Percentiles rank a stretch among this genome's conserved stretches.
These are phyloP conservation scores for Centaurea solstitialis DNA, from an alignment of 129 eudicot genomes.

Conservation along the genomic window DNA sequence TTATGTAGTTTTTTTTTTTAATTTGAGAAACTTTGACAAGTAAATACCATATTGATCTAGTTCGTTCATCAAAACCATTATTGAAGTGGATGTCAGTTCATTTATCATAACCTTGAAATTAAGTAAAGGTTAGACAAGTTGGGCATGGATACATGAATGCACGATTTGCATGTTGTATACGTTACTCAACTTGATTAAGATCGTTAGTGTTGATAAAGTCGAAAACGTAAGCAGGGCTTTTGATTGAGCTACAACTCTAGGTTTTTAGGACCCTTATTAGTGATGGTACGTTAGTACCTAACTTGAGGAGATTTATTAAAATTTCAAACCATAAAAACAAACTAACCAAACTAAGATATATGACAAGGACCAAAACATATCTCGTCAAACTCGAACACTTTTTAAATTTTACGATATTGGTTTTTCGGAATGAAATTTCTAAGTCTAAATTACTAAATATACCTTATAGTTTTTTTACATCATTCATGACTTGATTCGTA, in stretches of 20 bases:
- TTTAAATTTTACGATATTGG: not conserved
- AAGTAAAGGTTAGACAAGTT: not conserved
- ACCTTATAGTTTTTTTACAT: not conserved
- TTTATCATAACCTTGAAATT: not conserved
- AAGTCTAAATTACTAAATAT: not conserved
- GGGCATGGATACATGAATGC: not conserved
- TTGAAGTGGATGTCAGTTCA: not conserved
- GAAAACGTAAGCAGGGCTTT: not conserved
- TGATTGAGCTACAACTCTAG: not conserved
- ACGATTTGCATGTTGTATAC: not conserved
- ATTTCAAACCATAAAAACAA: not conserved
- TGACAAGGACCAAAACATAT: not conserved
- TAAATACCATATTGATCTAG: not conserved
- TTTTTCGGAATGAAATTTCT: not conserved
- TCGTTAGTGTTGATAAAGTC: not conserved
- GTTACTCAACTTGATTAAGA: not conserved
- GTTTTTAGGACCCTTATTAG: not conserved
- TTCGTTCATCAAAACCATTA: not conserved
- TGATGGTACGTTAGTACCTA: not conserved
- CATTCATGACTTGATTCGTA: not conserved
- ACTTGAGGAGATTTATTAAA: not conserved
- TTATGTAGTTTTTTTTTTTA: not conserved
- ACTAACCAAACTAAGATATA: not conserved
- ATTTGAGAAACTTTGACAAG: not conserved
- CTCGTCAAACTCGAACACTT: not conserved